Evolutionary conservation across 1,284 basidiomycete genomes (phyloP).

Genomic region (Ustilago crameri): DNA sequence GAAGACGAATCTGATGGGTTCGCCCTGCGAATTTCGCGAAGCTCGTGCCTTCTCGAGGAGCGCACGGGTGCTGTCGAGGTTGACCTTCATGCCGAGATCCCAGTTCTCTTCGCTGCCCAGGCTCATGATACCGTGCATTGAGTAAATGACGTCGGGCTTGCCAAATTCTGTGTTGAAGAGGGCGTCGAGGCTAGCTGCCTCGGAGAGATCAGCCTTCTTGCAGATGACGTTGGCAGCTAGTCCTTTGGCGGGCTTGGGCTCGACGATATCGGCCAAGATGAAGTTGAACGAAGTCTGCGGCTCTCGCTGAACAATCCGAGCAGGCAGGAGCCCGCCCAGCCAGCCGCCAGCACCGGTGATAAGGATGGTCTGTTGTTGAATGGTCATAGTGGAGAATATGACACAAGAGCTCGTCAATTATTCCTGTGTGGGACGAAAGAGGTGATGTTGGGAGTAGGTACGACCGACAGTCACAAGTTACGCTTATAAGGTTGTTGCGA

Average conservation of each 20-base stretch:
- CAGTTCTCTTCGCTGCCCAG: slow-evolving; percentile 28
- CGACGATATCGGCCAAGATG: slow-evolving; percentile 35
- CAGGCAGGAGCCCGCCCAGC: slow-evolving; percentile 28
- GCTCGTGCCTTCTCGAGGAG: slow-evolving; percentile 28
- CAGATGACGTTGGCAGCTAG: slow-evolving; percentile 15
- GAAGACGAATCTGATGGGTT: slow-evolving; percentile 31
- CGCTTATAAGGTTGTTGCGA: too few relatives aligned
- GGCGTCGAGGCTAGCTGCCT: slow-evolving; percentile 8
- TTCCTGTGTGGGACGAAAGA: too few relatives aligned
- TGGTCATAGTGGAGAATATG: slow-evolving; percentile 3
- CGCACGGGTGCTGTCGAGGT: slow-evolving; percentile 26
- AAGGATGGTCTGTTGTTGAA: slow-evolving; percentile 26
- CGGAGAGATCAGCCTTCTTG: slow-evolving; percentile 26
- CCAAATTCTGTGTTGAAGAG: slow-evolving; percentile 32
- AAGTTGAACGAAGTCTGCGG: slow-evolving; percentile 32
- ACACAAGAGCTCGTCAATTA: too few relatives aligned
- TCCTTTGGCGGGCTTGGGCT: slow-evolving; percentile 21
- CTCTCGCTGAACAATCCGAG: slow-evolving; percentile 16
- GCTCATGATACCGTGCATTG: slow-evolving; percentile 42
- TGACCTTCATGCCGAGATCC: slow-evolving; percentile 35
- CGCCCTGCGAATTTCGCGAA: slow-evolving; percentile 9
- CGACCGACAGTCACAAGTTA: too few relatives aligned
- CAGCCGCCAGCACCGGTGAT: slow-evolving; percentile 46
- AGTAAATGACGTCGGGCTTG: slow-evolving; percentile 35
- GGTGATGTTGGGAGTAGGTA: too few relatives aligned